Base-by-base conservation (phyloP, 306 rosid genomes). In the Casuarina equisetifolia region DNA sequence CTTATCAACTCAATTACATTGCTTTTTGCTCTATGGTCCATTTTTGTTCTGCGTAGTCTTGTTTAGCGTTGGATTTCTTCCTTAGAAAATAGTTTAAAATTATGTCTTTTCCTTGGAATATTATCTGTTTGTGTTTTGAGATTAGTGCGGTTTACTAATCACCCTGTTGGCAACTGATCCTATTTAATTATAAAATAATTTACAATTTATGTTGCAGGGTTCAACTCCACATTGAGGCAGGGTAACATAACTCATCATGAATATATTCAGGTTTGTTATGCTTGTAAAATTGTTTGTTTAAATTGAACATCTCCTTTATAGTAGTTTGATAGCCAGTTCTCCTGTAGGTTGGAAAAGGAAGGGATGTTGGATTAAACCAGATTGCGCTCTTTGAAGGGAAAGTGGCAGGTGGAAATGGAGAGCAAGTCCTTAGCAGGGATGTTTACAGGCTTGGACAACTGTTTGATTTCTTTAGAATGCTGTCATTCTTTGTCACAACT, bases 371-470 rank as follows among this genome's bases (percentile, higher is more conserved):
- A 57, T 82, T 95, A 81, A 95, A 92, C 86, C 98, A 95, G 92
- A 92, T 95, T 85, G 98, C 97, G 81, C 92, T 95, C 73, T 95
- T 95, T 85, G 98, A 95, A 88, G 98, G 97, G 71, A 95, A 95
- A 86, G 98, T 95, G 69, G 97, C 98, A 2, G 98, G 98, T 82
- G 98, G 98, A 74, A 95, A 92, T 85, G 98, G 97, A 83, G 98
- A 92, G 86, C 97, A 95, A 85, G 96, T 91, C 67, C 97, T 95
- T 71, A 95, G 98, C 83, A 87, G 98, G 89, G 98, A 95, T 80
- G 54, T 92, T 62, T 95, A 95, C 79, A 92, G 98, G 81, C 79
- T 95, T 43, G 98, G 98, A 52, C 96, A 95, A 76, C 97, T 92
- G 59, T 87, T 92, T 88, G 97, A 92, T 88, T 95, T 95, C 90